Evolutionary conservation across 176 grass and related monocot genomes (phyloP), one percentile per base, ranked within the genome.

Genomic region (Avena sativa): DNA sequence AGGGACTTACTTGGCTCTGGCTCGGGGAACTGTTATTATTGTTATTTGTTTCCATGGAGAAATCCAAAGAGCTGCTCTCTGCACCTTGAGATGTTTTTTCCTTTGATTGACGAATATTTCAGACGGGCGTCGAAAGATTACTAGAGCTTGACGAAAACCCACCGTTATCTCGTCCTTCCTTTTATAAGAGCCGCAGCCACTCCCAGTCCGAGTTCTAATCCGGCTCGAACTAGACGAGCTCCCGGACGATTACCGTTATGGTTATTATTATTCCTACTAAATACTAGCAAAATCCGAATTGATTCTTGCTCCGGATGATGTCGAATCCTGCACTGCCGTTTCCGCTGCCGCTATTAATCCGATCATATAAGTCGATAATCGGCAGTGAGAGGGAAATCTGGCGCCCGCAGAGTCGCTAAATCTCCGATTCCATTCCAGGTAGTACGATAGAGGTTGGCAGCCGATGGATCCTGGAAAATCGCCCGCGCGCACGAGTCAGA

Each of bases 111-210:
- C 0, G 8, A 61, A 23, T 23, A 20, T 11, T 61, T 23, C 58
- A 2, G 58, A 2, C 2, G 1, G 1, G 0, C 58, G 8, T 0
- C 2, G 9, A n/a, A 25, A 0, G 3, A 62, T 25, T 62, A 1
- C 6, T 17, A 55, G 0, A 55, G 15, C 55, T 6, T 57, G 6
- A 57, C 16, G 6, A 20, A 48, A 48, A 48, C 46, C 46, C 46
- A 0, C 1, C 46, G 46, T 10, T 48, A 48, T 9, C 46, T 48
- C 46, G 1, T 1, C 9, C 46, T 11, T 48, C 46, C 2, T 48
- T 10, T 48, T 48, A 43, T 43, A 43, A 43, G 40, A 0, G 40
- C 40, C 13, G 51, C 51, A 53, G 51, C 51, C 51, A 3, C 51
- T 53, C 14, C 14, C 51, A 53, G 14, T 53, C 51, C 51, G 51